Evolutionary conservation across 2,329 filamentous ascomycete species (phyloP), one percentile per base, ranked within the genome.

Genomic region (Bisporella sp.): DNA sequence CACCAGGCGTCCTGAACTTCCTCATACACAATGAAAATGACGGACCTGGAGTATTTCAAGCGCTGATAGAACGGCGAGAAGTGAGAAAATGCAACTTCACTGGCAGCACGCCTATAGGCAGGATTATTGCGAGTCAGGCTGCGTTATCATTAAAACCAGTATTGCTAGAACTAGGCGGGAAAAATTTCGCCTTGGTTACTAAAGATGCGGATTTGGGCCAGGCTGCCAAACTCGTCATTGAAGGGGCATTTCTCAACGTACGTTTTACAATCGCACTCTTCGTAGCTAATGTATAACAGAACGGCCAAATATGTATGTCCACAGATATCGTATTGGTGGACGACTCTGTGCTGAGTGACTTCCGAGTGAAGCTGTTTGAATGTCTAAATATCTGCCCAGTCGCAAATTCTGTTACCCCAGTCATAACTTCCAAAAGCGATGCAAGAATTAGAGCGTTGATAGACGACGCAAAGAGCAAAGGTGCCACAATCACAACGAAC

Each of bases 131-230:
- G 2, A 56, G 56, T 1, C 57, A 60, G 8, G 67, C 69, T 1
- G 70, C 66, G 2, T 63, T 62, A 44, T 54, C 68, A 43, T 59
- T 76, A n/a, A 76, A 74, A 59, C 72, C 72, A 1, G 61, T 70
- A 2, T 60, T 74, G 6, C 61, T 77, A 45, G 74, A 77, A 57
- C 67, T 76, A 3, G 74, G 74, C 6, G 74, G 74, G 31, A 76
- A 76, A 56, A 67, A 65, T 2, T 66, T 66, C 2, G 64, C 69
- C 3, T 61, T 77, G 5, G 68, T 76, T 0, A 63, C 72, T 5
- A 62, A 67, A 33, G 73, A 76, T 52, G 73, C 73, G 0, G 67
- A 76, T 52, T 56, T 76, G 2, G 65, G 47, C 9, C n/a, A 48
- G 7, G 54, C 54, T 11, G 46, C 41, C 7, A 13, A 21, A 41